phyloP scores from a whole-genome alignment of 352 stramenopile species.

The Phytophthora multivora region DNA sequence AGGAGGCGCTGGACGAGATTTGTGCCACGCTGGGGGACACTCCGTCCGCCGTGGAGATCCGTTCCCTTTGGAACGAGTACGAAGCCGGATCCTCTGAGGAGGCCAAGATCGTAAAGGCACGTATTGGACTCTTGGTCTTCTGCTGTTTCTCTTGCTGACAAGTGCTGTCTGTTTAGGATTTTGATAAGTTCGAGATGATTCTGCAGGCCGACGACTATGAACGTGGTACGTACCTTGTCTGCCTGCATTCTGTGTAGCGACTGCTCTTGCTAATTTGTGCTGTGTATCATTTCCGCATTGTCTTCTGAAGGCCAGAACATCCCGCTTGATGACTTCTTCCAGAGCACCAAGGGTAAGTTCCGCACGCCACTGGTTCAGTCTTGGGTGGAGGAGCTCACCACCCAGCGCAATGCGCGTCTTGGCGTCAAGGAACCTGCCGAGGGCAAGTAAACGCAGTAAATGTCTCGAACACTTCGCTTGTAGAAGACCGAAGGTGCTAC shows the following conservation, averaged over 20 bases:
- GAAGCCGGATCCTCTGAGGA: constrained; percentile 82
- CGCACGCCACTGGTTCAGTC: constrained; percentile 81
- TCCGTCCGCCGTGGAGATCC: constrained; percentile 62
- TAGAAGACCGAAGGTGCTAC: not conserved
- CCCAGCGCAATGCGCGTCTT: constrained; percentile 52
- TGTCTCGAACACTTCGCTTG: not conserved
- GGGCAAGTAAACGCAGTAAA: constrained; percentile 2
- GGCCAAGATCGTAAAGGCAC: constrained; percentile 88
- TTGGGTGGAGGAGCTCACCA: constrained; percentile 68
- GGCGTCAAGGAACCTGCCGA: constrained; percentile 1
- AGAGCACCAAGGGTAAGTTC: constrained; percentile 84
- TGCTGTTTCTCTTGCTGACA: constrained; percentile 2
- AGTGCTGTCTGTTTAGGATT: constrained; percentile 56
- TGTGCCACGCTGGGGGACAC: constrained; percentile 61
- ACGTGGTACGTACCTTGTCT: constrained; percentile 44
- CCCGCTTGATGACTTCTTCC: constrained; percentile 78
- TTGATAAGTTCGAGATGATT: constrained; percentile 97
- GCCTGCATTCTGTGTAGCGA: not conserved
- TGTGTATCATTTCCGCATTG: not conserved
- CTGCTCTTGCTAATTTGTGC: not conserved
- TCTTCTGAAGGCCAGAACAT: constrained; percentile 51
- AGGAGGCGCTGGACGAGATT: constrained; percentile 78
- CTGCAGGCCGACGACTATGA: constrained; percentile 95
- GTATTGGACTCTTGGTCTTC: not conserved
- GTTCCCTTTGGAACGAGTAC: constrained; percentile 88